Base-by-base conservation (phyloP, 2,329 filamentous ascomycete species). In the Talaromyces sp. region DNA sequence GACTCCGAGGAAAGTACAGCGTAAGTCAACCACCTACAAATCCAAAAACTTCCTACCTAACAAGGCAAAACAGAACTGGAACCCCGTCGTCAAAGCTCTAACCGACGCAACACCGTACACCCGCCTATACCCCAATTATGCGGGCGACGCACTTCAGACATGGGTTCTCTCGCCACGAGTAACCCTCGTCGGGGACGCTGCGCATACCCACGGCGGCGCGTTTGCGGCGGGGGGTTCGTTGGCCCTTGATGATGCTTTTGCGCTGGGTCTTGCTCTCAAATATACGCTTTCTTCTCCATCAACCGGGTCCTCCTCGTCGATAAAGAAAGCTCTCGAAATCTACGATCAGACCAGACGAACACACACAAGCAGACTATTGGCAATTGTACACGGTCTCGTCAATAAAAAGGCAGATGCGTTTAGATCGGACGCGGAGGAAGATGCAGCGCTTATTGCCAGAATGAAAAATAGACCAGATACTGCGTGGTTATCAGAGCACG, bases 401-500 rank as follows among this genome's bases (percentile, higher is more conserved):
- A 49, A 56, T 51, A 60, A 55, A 17, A 51, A 60, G 17, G 38
- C 49, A 24, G 35, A 51, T 64, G 11, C 67, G 10, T 24, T 43
- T 59, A 0, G 59, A 64, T 43, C 55, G 35, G 1, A 50, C 1
- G 73, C 61, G 41, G 61, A 77, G 63, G 76, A 73, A 5, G 77
- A 81, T 27, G 71, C 73, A 52, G 68, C 73, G 53, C 64, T 81
- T 43, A 64, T 73, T 51, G 43, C 64, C 0, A 68, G 75, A 57
- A 73, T 80, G 64, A 68, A 62, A 26, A 71, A 64, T 21, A 68
- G 78, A 4, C 68, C 70, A 2, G 72, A 79, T 58, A 73, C 74
- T 5, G 70, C 65, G 17, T 81, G 79, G 80, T 71, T 82, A 31
- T 76, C 77, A 21, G 78, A 81, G 63, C 78, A 82, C 65, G 77